Evolutionary conservation across 2,329 filamentous ascomycete species (phyloP), one percentile per base, ranked within the genome.

Genomic region (Leptographium radiaticola): DNA sequence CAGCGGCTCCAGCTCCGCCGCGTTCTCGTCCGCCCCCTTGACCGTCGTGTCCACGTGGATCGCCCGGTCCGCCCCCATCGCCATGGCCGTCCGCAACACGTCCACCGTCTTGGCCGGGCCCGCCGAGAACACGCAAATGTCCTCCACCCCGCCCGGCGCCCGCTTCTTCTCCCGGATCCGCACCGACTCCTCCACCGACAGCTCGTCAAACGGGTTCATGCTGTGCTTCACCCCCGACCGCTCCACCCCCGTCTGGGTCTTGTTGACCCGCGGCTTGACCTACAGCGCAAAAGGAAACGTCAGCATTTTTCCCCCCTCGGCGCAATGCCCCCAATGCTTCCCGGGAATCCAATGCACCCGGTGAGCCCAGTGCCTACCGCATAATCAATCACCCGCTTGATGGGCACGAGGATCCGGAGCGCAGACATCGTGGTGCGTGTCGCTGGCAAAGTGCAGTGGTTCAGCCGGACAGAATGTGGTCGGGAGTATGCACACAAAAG

Each of bases 171-270:
- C 91, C 69, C 93, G 90, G 66, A 98, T 86, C 43, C 88, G 89
- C 51, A 96, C 87, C 51, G 90, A 88, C 75, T 97, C 93, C 73
- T 98, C 93, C 69, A 98, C 83, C 45, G 89, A 94, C 65, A 98
- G 87, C 71, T 98, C 93, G 76, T 98, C 93, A 73, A 98, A 98
- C 20, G 93, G 93, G 77, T 97, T 98, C 81, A 98, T 91, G 68
- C 85, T 90, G 79, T 97, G 91, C 73, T 97, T 97, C 65, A 97
- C 89, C 62, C 87, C 87, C 59, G 84, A 78, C 53, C 87, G 95
- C 72, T 96, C 91, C 71, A 98, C 86, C 66, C 83, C 91, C 57
- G 91, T 96, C 71, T 80, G 77, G 63, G 80, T 71, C 68, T 83
- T 84, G 74, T 84, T 84, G 68, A 84, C 79, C 61, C 81, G 79